Conservation (phyloP, 176 grass and related monocot species). For the Phoenix roebelenii region DNA sequence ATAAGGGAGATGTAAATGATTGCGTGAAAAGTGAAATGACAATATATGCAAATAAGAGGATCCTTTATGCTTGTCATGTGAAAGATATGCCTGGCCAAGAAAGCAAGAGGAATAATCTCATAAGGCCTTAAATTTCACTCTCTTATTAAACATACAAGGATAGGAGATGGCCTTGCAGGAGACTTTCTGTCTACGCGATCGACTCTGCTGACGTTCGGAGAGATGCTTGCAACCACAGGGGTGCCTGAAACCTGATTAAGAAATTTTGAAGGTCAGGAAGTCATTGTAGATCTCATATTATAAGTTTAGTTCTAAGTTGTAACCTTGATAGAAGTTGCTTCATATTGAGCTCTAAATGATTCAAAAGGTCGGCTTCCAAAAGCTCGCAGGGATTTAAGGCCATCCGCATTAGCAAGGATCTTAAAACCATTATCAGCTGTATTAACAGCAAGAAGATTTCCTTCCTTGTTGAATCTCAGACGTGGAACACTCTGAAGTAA, state of each 20-base stretch:
- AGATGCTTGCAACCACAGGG: conserved; percentile 69
- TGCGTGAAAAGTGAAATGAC: too few relatives aligned
- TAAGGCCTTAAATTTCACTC: too few relatives aligned
- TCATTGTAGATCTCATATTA: too few relatives aligned
- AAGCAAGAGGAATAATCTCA: too few relatives aligned
- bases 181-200: conserved; percentile 84
- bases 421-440: conserved; percentile 87
- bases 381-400: conserved; percentile 51
- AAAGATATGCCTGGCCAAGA: too few relatives aligned
- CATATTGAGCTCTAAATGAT: conserved; percentile 68
- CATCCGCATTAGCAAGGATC: conserved; percentile 86
- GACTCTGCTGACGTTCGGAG: conserved; percentile 66
- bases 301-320: not conserved
- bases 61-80: too few relatives aligned
- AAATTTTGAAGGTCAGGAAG: conserved; percentile 16
- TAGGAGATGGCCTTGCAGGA: conserved; percentile 77
- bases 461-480: conserved; percentile 95
- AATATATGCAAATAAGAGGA: too few relatives aligned
- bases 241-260: conserved; percentile 56
- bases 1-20: too few relatives aligned
- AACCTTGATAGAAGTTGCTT: conserved; percentile 84
- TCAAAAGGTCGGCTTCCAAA: conserved; percentile 50
- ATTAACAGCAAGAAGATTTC: conserved; percentile 92
- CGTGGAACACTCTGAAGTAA: conserved; percentile 55
- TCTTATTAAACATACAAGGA: conserved; percentile 46